Percentiles rank a stretch among this genome's conserved stretches.
These are phyloP conservation scores for Quercus berberidifolia DNA, from an alignment of 306 rosid genomes.

Conservation along the genomic window DNA sequence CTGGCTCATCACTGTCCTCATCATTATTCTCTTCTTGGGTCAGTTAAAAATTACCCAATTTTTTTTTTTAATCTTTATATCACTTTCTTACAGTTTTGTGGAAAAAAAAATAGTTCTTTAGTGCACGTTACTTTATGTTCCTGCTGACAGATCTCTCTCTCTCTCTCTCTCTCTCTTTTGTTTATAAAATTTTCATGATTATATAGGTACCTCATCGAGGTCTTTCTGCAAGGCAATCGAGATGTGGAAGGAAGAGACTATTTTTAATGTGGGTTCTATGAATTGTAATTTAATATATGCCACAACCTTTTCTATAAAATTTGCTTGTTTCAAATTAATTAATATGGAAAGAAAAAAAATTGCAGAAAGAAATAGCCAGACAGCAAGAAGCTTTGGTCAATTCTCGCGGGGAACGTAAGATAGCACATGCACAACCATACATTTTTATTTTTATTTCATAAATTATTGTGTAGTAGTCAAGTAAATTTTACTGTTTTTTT, in stretches of 20 bases:
- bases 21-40: constrained; percentile 82
- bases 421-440: background rate
- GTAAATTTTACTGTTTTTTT: background rate
- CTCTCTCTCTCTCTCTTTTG: too few relatives aligned
- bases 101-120: background rate
- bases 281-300: background rate
- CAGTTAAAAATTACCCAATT: background rate
- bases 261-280: constrained; percentile 40
- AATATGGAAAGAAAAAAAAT: background rate
- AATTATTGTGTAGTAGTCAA: background rate
- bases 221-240: constrained; percentile 62
- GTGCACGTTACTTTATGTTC: background rate
- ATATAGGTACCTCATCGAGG: constrained; percentile 77
- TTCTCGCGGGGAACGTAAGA: constrained; percentile 54
- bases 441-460: background rate
- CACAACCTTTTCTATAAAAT: background rate
- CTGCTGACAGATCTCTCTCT: background rate
- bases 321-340: background rate
- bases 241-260: constrained; percentile 84
- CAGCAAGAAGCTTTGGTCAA: constrained; percentile 24
- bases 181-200: background rate
- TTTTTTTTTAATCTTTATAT: background rate
- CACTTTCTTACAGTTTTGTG: background rate
- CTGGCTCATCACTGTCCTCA: constrained; percentile 89
- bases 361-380: constrained; percentile 55